These are phyloP conservation scores for Fomes fomentarius DNA, from an alignment of 1,284 basidiomycete genomes.

Conservation along the genomic window DNA sequence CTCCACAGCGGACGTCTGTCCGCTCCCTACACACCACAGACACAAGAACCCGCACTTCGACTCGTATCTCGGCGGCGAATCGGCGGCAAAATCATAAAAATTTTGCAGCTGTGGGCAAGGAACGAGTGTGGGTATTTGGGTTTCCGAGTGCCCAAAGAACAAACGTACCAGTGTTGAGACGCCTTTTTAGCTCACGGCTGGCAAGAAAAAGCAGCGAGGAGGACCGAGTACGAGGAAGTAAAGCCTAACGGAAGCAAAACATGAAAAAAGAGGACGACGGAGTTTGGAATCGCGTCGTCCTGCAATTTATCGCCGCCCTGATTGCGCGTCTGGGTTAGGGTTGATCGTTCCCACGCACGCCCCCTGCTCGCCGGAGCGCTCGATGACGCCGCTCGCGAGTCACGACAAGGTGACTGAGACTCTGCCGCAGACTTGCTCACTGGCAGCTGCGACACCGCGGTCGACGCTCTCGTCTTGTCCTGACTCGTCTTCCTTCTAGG, in stretches of 20 bases:
- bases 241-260: slow-evolving; percentile 25
- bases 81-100: slow-evolving; percentile 29
- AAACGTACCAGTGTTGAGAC: slow-evolving; percentile 18
- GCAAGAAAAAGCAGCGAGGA: slow-evolving; percentile 24
- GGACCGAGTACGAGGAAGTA: slow-evolving; percentile 25
- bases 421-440: too few species aligned
- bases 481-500: background rate
- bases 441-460: too few species aligned
- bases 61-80: slow-evolving; percentile 25
- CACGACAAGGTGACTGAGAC: too few species aligned
- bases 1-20: slow-evolving; percentile 23
- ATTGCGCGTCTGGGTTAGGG: slow-evolving; percentile 20
- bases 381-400: slow-evolving; percentile 7
- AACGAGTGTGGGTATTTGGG: background rate
- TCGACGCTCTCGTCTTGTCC: background rate
- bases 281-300: slow-evolving; percentile 14
- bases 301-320: slow-evolving; percentile 12
- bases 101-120: slow-evolving; percentile 14
- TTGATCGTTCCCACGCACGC: slow-evolving; percentile 21
- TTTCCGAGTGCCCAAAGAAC: background rate
- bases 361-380: slow-evolving; percentile 12
- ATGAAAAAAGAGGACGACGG: slow-evolving; percentile 26
- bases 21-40: slow-evolving; percentile 20
- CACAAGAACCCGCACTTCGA: slow-evolving; percentile 23
- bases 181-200: slow-evolving; percentile 23